phyloP scores from a whole-genome alignment of 768 basidiomycete genomes.

The Serendipita sp. region DNA sequence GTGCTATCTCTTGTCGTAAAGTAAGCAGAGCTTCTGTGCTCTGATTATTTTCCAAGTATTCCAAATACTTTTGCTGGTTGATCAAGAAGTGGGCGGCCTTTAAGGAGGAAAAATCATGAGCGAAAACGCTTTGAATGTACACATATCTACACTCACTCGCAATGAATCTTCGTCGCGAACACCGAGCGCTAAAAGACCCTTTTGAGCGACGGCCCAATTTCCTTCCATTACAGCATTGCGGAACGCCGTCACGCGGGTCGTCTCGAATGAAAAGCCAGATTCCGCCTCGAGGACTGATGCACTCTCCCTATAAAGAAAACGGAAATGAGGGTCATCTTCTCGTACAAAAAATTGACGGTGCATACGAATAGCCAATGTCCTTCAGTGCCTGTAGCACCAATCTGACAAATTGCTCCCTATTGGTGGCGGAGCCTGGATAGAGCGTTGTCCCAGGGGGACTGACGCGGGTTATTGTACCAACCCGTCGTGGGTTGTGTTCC shows the following conservation, averaged over 20 bases:
- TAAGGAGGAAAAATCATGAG: background rate
- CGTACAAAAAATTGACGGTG: background rate
- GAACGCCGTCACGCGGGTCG: constrained; percentile 60
- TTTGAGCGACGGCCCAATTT: constrained; percentile 65
- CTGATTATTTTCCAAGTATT: constrained; percentile 67
- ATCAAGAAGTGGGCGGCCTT: constrained; percentile 79
- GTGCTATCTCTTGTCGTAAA: constrained; percentile 75
- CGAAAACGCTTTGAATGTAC: constrained; percentile 3
- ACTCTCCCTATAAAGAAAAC: constrained; percentile 45
- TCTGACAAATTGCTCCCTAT: constrained; percentile 82
- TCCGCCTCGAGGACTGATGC: constrained; percentile 81
- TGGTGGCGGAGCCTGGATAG: constrained; percentile 30
- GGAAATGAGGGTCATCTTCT: background rate
- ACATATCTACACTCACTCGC: constrained; percentile 32
- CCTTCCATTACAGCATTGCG: constrained; percentile 65
- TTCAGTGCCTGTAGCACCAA: constrained; percentile 76
- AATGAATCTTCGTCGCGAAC: constrained; percentile 50
- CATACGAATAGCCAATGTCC: constrained; percentile 60
- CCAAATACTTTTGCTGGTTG: constrained; percentile 90
- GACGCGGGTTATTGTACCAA: constrained; percentile 38
- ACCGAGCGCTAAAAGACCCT: constrained; percentile 48
- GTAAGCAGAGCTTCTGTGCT: constrained; percentile 71
- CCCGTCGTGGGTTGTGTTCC: constrained; percentile 9
- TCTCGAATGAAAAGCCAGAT: constrained; percentile 79
- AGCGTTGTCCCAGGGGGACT: constrained; percentile 54